Percentiles rank a stretch among this genome's conserved stretches.
phyloP scores from a whole-genome alignment of 139 green algal species.

The Gonium pectorale region DNA sequence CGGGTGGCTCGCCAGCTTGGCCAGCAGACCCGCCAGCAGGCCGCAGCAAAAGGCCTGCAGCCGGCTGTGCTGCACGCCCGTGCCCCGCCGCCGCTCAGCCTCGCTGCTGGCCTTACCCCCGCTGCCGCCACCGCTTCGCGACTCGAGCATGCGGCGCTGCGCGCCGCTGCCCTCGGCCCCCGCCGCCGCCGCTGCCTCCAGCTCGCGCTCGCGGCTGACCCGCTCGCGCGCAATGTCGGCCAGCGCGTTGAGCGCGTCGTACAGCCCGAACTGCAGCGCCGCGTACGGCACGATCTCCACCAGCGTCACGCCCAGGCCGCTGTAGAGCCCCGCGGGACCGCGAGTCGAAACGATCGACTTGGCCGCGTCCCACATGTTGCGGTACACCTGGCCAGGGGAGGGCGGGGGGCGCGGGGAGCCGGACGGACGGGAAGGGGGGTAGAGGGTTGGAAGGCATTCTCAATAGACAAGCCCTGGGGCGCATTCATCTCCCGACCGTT shows the following conservation, averaged over 20 bases:
- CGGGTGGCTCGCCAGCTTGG: slow-evolving; percentile 92
- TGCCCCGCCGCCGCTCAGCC: neutral
- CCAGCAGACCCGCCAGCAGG: slow-evolving; percentile 72
- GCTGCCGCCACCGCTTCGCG: neutral
- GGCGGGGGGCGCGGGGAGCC: neutral
- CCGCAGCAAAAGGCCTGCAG: slow-evolving; percentile 59
- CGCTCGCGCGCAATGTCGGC: neutral
- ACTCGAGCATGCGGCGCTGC: neutral
- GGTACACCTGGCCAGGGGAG: slow-evolving; percentile 81
- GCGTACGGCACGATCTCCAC: slow-evolving; percentile 98
- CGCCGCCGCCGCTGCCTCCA: neutral
- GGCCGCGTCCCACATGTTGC: slow-evolving; percentile 75
- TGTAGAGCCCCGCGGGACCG: slow-evolving; percentile 75
- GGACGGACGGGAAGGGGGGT: neutral
- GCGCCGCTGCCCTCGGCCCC: neutral
- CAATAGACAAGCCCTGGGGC: too few species aligned
- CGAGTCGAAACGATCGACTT: slow-evolving; percentile 45
- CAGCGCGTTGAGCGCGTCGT: slow-evolving; percentile 85
- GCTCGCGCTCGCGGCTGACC: neutral
- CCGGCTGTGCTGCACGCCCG: slow-evolving; percentile 1
- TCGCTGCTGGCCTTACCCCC: neutral
- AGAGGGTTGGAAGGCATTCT: neutral
- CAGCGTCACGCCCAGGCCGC: slow-evolving; percentile 90
- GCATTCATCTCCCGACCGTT: too few species aligned
- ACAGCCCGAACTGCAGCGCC: slow-evolving; percentile 96